These are phyloP conservation scores for Maudiozyma bulderi DNA, from an alignment of 805 yeast genomes.

Conservation along the genomic window DNA sequence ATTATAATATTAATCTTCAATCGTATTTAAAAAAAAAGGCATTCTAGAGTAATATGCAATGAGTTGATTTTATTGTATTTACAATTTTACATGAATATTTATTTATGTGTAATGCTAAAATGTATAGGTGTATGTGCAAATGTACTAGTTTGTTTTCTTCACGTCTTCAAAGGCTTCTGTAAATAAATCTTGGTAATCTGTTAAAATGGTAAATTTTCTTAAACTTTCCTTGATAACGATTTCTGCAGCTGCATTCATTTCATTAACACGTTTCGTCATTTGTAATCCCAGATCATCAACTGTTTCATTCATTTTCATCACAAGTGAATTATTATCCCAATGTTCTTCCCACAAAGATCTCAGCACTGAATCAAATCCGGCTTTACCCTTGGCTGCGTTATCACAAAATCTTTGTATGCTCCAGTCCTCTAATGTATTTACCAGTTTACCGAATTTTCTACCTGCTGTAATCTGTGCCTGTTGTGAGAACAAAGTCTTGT, in stretches of 20 bases:
- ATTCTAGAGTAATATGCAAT: not conserved
- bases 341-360: conserved; percentile 32
- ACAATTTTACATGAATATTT: not conserved
- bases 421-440: conserved; percentile 88
- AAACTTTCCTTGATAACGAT: conserved; percentile 21
- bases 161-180: conserved; percentile 7
- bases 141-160: not conserved
- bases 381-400: conserved; percentile 73
- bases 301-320: conserved; percentile 24
- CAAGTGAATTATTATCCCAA: conserved; percentile 23
- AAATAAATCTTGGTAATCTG: conserved; percentile 11
- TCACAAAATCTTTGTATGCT: conserved; percentile 78
- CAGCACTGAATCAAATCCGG: conserved; percentile 78
- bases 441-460: conserved; percentile 56
- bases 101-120: not conserved
- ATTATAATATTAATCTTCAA: not conserved
- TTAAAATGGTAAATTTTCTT: conserved; percentile 11
- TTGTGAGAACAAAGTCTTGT: conserved; percentile 60
- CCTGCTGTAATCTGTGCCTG: conserved; percentile 85
- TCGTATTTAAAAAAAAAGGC: not conserved
- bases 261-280: conserved; percentile 19
- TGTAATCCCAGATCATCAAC: conserved; percentile 12
- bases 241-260: conserved; percentile 17
- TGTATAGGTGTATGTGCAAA: not conserved
- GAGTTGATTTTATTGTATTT: not conserved